phyloP scores from a whole-genome alignment of 345 rosid genomes.

The Aurinia saxatilis region DNA sequence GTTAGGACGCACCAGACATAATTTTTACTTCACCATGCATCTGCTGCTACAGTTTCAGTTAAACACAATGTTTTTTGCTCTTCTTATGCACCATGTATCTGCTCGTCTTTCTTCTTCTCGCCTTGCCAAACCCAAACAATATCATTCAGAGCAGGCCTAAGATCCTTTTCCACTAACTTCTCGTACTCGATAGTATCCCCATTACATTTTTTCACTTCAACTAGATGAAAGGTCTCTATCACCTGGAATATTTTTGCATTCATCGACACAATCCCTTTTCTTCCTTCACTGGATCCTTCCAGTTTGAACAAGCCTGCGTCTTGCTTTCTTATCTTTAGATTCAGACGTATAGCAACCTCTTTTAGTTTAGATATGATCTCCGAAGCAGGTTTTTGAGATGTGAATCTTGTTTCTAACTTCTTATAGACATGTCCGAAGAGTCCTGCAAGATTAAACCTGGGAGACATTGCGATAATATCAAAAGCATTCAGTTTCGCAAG shows the following conservation, averaged over 20 bases:
- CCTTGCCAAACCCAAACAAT: conserved; percentile 68
- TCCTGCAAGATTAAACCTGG: conserved; percentile 53
- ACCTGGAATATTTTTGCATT: conserved; percentile 59
- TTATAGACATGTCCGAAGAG: conserved; percentile 36
- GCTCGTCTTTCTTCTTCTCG: conserved; percentile 21
- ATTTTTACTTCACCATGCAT: too few species aligned
- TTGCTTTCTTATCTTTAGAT: conserved; percentile 42
- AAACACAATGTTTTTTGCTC: too few species aligned
- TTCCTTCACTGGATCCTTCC: conserved; percentile 49
- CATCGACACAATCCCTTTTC: conserved; percentile 45
- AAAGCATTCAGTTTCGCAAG: conserved; percentile 47
- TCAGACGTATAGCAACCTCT: conserved; percentile 38
- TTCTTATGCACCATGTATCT: too few species aligned
- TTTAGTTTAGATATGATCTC: conserved; percentile 48
- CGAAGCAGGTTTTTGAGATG: conserved; percentile 46
- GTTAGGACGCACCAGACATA: too few species aligned
- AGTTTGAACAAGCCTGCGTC: conserved; percentile 49
- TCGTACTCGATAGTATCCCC: conserved; percentile 60
- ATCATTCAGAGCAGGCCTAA: conserved; percentile 49
- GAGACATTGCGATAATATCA: conserved; percentile 50
- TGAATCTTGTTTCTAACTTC: conserved; percentile 42
- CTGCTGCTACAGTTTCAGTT: too few species aligned
- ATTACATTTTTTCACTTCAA: conserved; percentile 50
- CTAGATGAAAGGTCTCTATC: conserved; percentile 43
- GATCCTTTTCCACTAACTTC: conserved; percentile 39